Conservation (phyloP, 495 filamentous ascomycete genomes). For the Recurvomyces mirabilis region DNA sequence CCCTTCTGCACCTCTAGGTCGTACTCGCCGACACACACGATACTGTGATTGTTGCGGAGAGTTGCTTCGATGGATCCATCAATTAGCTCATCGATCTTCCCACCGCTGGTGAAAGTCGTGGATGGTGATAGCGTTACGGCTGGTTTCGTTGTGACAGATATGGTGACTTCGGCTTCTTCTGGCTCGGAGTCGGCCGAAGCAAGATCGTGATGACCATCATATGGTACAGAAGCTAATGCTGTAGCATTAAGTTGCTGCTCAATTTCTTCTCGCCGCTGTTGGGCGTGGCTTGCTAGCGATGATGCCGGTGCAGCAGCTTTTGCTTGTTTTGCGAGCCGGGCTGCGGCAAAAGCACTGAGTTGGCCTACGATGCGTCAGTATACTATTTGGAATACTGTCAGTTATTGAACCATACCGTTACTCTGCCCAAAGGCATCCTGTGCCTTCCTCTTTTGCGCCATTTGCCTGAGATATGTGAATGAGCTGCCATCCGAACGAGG, state of each 20-base stretch:
- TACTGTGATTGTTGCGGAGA: constrained; percentile 36
- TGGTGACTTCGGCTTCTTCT: background rate
- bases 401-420: constrained; percentile 5
- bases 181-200: background rate
- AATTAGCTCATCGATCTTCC: background rate
- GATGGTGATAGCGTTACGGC: background rate
- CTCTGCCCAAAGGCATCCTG: constrained; percentile 13
- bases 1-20: constrained; percentile 57
- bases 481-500: background rate
- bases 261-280: no score
- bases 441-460: constrained; percentile 17
- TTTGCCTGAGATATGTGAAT: constrained; percentile 5
- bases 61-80: background rate
- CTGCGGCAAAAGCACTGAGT: constrained; percentile 22
- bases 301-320: background rate
- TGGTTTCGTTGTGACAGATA: background rate
- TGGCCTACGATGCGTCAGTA: constrained; percentile 4
- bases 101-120: constrained; percentile 1
- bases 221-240: constrained; percentile 3
- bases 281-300: no score
- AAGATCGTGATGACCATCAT: constrained; percentile 6
- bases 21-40: constrained; percentile 63
- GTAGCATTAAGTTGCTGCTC: background rate
- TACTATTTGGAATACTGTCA: background rate
- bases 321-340: constrained; percentile 10